Evolutionary conservation across 1,139 yeast genomes (phyloP).

Genomic region (Arxiozyma slooffiae): DNA sequence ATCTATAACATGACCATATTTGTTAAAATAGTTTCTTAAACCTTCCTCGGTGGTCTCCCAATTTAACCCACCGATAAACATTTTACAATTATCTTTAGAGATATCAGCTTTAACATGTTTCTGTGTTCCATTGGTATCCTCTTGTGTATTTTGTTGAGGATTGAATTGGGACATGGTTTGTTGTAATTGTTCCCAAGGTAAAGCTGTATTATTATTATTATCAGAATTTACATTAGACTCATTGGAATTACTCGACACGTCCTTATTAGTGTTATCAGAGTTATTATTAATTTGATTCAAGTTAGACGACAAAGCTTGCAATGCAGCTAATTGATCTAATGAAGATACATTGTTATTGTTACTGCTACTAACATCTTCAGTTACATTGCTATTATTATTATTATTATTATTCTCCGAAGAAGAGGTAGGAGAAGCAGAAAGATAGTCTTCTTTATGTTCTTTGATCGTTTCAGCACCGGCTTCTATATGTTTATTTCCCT

Average conservation of each 20-base stretch:
- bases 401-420: not conserved
- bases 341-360: conserved; percentile 17
- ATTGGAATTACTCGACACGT: conserved; percentile 7
- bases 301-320: conserved; percentile 29
- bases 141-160: conserved; percentile 26
- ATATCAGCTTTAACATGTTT: conserved; percentile 33
- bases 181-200: conserved; percentile 29
- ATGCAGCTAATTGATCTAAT: conserved; percentile 29
- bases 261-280: conserved; percentile 9
- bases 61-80: conserved; percentile 96
- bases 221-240: conserved; percentile 7
- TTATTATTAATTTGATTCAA: conserved; percentile 20
- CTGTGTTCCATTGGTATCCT: conserved; percentile 6
- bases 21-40: conserved; percentile 69
- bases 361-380: conserved; percentile 7
- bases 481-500: conserved; percentile 10
- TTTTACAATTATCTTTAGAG: conserved; percentile 63
- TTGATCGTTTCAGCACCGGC: conserved; percentile 6
- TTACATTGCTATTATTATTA: not conserved
- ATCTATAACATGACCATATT: conserved; percentile 85
- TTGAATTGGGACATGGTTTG: conserved; percentile 32
- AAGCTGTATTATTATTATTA: conserved; percentile 17
- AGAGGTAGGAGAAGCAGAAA: not conserved
- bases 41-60: conserved; percentile 96
- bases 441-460: conserved; percentile 3